Base-by-base conservation (phyloP, 179 eudicot species). In the Carnegiea gigantea region DNA sequence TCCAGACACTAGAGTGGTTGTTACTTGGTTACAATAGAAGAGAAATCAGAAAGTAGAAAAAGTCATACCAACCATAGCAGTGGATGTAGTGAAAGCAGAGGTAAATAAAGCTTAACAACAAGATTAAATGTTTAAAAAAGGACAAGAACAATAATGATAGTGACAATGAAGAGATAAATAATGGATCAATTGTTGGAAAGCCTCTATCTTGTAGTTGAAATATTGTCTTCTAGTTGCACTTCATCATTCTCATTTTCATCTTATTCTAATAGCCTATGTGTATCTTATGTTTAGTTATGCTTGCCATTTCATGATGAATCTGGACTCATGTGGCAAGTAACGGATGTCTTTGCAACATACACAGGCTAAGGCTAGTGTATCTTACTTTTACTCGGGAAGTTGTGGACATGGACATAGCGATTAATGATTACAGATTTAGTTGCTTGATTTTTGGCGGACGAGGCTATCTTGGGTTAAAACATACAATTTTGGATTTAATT, bases 401-500 rank as follows among this genome's bases (percentile, higher is more conserved):
- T 70, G 6, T 72, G 51, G 20, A 21, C 24, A 15, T 44, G 43
- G 20, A 33, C 75, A 21, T 43, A 28, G 28, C 43, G 49, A 40
- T 40, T 40, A 40, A 21, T 33, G 36, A 33, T 40, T 43, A n/a
- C 26, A 43, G 30, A 43, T 72, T 9, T 7, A 15, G 33, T 59
- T 68, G 60, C 40, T 13, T 28, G n/a, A 14, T 76, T 53, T 53
- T 68, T 53, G 6, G 57, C 54, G 71, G 68, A 36, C 7, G 2
- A 12, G 44, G 5, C 20, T 30, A 62, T 18, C 26, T 53, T 6
- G 44, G 24, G 18, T 23, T 4, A 46, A 77, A 67, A 78, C 0
- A 18, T 77, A 68, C 67, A 83, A 51, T 73, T 57, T 71, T 62
- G 11, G 59, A 8, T 20, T 85, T 23, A 40, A 43, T 77, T 74